These are phyloP conservation scores for Coniochaeta sp. DNA, from an alignment of 2,329 filamentous ascomycete genomes.

Conservation along the genomic window DNA sequence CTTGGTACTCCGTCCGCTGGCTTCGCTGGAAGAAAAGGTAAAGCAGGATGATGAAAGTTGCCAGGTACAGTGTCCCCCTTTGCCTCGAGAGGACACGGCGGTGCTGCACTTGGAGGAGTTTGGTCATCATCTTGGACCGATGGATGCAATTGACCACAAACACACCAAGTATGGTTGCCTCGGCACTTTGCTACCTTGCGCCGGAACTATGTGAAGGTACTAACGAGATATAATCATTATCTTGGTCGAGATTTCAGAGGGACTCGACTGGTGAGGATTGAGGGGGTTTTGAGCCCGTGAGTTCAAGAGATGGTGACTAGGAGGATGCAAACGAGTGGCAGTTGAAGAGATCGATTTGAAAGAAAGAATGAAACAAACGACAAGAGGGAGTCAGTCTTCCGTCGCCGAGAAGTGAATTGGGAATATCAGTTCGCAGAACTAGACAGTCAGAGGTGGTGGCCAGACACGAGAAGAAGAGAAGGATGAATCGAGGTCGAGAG, in stretches of 20 bases:
- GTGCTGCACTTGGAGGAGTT: neutral
- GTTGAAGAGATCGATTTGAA: neutral
- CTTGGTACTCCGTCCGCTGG: neutral
- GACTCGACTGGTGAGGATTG: neutral
- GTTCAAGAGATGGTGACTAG: neutral
- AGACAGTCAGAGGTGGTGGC: neutral
- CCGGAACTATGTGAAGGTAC: neutral
- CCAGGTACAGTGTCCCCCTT: neutral
- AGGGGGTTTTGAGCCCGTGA: neutral
- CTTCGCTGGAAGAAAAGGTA: neutral
- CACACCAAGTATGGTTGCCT: neutral
- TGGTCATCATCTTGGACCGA: neutral
- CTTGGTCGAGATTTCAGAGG: neutral
- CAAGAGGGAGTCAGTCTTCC: neutral
- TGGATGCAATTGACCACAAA: neutral
- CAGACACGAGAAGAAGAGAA: neutral
- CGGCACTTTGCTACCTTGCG: neutral
- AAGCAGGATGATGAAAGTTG: neutral
- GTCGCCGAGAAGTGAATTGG: neutral
- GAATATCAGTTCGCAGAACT: neutral
- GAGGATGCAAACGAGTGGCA: neutral
- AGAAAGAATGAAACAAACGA: neutral
- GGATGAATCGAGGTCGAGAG: neutral
- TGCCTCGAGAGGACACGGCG: neutral
- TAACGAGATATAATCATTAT: neutral